phyloP scores from a whole-genome alignment of 78 protist genomes.

The Emiliania huxleyi region DNA sequence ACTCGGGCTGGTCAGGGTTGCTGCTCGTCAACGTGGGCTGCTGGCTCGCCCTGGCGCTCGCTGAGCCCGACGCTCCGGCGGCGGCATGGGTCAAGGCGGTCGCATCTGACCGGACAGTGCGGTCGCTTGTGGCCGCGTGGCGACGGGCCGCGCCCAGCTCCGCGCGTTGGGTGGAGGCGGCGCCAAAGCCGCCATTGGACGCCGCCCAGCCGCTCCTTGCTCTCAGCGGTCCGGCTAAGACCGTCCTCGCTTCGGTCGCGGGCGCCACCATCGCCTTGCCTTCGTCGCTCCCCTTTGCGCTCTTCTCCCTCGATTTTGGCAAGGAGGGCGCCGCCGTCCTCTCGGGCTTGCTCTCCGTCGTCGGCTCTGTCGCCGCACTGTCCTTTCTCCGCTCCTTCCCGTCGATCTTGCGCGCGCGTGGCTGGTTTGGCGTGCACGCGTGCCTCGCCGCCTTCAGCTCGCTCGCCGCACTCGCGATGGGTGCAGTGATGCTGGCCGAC shows the following conservation, averaged over 20 bases:
- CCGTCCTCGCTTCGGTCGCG: neutral
- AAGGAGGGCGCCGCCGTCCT: constrained; percentile 22
- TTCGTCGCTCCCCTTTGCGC: neutral
- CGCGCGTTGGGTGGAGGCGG: no score
- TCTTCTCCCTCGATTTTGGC: constrained; percentile 17
- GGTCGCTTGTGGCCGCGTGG: no score
- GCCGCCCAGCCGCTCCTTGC: neutral
- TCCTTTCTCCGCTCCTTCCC: neutral
- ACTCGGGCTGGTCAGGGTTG: no score
- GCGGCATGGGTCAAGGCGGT: neutral
- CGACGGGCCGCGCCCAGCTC: no score
- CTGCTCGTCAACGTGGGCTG: neutral
- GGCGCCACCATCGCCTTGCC: constrained; percentile 21
- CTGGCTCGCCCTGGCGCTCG: neutral
- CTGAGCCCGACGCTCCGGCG: neutral
- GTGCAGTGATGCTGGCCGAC: neutral
- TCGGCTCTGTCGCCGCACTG: neutral
- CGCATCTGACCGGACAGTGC: no score
- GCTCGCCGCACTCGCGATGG: neutral
- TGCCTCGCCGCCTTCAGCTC: neutral
- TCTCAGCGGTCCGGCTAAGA: neutral
- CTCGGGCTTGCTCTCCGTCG: neutral
- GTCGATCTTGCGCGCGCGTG: neutral
- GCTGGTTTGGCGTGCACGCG: constrained; percentile 5
- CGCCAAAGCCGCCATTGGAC: no score